Evolutionary conservation across 192 early-diverging fungal genomes (phyloP), one percentile per base, ranked within the genome.

Genomic region (Oehlia diaphana): DNA sequence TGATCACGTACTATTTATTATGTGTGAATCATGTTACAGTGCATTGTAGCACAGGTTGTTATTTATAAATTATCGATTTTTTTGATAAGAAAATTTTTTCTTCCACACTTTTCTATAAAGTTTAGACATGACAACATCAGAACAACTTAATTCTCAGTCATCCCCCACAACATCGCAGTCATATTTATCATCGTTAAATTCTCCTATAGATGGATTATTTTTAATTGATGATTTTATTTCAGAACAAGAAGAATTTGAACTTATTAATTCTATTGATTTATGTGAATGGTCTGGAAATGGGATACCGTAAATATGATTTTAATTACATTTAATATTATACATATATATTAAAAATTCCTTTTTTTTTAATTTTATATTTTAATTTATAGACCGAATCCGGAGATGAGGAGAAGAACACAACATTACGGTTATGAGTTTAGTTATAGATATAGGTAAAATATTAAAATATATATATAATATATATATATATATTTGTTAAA

Each of bases 401-500:
- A 94, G 79, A 82, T 94, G 79, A 87, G 86, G 62, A 79, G 93
- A 68, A 81, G 93, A 33, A 92, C 92, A 9, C 91, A 92, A 77
- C 92, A 93, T 71, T 93, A 91, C 80, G 93, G 93, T 4, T 82
- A 88, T 69, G 78, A 88, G 19, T 94, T 93, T 72, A 91, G 87
- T 66, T 91, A 89, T 82, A 84, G 88, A 53, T 86, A 88, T 50
- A 77, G 90, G 90, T 89, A 84, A 82, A 12, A 37, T 37, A 37
- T 5, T n/a, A 39, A 44, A 71, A n/a, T 21, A 31, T 31, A 5
- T 9, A 14, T 4, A 39, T 21, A 26, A 31, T 31, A 31, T 31
- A 2, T 31, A 31, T 31, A 31, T 31, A 2, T 31, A 2, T 37
- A 2, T 37, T 37, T 37, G 5, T 37, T 4, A 37, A 37, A 4